These are phyloP conservation scores for Onygenales sp. DNA, from an alignment of 2,329 filamentous ascomycete species.

Conservation along the genomic window DNA sequence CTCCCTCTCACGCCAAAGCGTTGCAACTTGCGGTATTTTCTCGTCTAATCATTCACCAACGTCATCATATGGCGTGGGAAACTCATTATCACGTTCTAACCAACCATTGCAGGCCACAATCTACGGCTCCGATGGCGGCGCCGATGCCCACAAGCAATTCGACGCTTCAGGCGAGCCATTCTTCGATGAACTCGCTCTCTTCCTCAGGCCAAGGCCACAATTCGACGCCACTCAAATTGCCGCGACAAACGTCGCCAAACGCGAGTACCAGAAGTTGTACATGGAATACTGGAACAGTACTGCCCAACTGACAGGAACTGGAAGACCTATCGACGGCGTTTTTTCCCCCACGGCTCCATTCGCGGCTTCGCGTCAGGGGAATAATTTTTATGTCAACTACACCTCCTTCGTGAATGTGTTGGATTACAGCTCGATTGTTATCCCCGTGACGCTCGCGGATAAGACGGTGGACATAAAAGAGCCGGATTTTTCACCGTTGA, in stretches of 20 bases:
- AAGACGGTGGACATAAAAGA: constrained; percentile 38
- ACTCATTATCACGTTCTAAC: not conserved
- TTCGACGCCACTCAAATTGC: constrained; percentile 36
- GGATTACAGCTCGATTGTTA: constrained; percentile 46
- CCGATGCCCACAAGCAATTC: constrained; percentile 43
- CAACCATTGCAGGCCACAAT: constrained; percentile 11
- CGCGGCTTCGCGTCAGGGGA: constrained; percentile 29
- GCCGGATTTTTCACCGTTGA: constrained; percentile 27
- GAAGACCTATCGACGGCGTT: constrained; percentile 45
- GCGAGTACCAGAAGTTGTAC: constrained; percentile 49
- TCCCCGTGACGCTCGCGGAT: constrained; percentile 48
- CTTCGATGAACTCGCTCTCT: constrained; percentile 31
- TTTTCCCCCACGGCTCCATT: constrained; percentile 35
- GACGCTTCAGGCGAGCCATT: constrained; percentile 47
- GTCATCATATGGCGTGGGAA: not conserved
- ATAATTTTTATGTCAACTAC: constrained; percentile 41
- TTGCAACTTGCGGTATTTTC: constrained; percentile 31
- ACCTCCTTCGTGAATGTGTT: constrained; percentile 43
- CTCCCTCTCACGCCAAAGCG: constrained; percentile 39
- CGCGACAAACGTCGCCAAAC: constrained; percentile 43
- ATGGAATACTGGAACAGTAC: constrained; percentile 57
- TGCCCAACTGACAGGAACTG: constrained; percentile 37
- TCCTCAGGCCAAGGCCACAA: constrained; percentile 28
- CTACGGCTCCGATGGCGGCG: constrained; percentile 38
- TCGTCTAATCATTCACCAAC: not conserved